These are phyloP conservation scores for Solanum tacnaense DNA, from an alignment of 257 asterid species.

Conservation along the genomic window DNA sequence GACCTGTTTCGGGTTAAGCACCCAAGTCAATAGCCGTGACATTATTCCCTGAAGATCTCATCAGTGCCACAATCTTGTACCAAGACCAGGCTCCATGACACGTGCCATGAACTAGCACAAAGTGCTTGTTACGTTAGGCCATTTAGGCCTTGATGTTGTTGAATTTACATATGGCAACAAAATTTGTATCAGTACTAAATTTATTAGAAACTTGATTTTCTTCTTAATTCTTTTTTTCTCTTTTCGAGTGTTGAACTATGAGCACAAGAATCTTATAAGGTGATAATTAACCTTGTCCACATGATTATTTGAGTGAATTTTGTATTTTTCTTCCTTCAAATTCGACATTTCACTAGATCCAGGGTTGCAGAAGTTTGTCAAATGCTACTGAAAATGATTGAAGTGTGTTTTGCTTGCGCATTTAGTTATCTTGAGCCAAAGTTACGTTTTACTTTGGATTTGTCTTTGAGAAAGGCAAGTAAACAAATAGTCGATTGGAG, in stretches of 20 bases:
- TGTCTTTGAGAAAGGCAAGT: background rate
- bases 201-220: background rate
- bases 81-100: conserved; percentile 33
- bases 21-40: conserved; percentile 25
- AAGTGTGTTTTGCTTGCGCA: background rate
- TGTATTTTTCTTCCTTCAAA: background rate
- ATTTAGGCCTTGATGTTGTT: background rate
- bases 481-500: background rate
- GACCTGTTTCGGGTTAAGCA: conserved; percentile 12
- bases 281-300: background rate
- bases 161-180: background rate
- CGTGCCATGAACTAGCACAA: conserved; percentile 26
- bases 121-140: background rate
- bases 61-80: conserved; percentile 14
- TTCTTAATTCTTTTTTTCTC: background rate
- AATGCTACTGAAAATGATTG: background rate
- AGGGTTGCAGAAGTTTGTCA: background rate
- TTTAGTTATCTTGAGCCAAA: background rate
- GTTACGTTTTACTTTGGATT: background rate
- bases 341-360: background rate
- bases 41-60: conserved; percentile 16
- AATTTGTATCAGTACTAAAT: background rate
- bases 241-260: background rate
- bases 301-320: background rate
- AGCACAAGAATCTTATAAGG: background rate